Evolutionary conservation across 2,329 filamentous ascomycete species (phyloP).

Genomic region (Juglanconis juglandina): DNA sequence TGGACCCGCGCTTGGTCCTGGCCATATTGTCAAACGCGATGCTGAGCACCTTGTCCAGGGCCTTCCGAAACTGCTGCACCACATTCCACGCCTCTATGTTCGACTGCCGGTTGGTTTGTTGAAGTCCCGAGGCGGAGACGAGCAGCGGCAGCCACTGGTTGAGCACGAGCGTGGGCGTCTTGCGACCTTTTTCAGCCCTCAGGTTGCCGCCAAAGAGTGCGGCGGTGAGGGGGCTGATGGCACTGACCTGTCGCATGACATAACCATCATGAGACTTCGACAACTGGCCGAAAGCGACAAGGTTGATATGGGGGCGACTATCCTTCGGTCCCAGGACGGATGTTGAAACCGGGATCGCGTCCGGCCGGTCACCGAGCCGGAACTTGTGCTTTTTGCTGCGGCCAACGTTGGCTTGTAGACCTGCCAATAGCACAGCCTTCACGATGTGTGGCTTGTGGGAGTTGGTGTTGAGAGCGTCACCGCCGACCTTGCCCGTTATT

Average conservation of each 20-base stretch:
- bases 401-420: constrained; percentile 42
- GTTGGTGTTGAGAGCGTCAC: constrained; percentile 38
- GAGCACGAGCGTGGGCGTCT: neutral
- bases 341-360: neutral
- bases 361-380: neutral
- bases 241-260: neutral
- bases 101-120: neutral
- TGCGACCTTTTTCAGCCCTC: too few relatives aligned
- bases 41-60: neutral
- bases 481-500: constrained; percentile 25
- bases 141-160: neutral
- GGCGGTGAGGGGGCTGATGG: neutral
- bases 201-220: constrained; percentile 4
- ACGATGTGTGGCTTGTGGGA: constrained; percentile 39
- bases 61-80: neutral
- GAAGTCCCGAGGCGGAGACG: neutral
- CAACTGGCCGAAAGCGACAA: neutral
- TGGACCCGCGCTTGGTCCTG: neutral
- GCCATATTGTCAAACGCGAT: neutral
- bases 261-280: neutral
- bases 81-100: neutral
- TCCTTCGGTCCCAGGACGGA: neutral
- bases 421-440: constrained; percentile 42
- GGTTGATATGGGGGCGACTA: neutral
- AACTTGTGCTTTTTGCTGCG: neutral